phyloP scores from a whole-genome alignment of 495 filamentous ascomycete species.

The Aspergillus campestris region DNA sequence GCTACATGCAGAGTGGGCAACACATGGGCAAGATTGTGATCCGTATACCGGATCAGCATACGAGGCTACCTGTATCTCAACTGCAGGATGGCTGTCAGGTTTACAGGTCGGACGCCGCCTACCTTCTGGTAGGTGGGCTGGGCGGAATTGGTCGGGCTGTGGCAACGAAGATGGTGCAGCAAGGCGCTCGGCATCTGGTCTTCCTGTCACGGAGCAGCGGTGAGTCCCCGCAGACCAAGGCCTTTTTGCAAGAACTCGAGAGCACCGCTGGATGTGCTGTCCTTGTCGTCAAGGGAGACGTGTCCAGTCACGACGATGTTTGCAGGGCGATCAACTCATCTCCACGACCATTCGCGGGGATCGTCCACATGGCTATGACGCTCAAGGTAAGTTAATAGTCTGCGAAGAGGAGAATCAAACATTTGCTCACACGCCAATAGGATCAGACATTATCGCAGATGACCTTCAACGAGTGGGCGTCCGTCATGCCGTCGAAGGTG shows the following conservation, averaged over 20 bases:
- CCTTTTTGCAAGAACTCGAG: constrained; percentile 28
- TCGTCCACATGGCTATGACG: constrained; percentile 22
- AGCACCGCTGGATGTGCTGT: constrained; percentile 10
- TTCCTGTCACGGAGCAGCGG: constrained; percentile 24
- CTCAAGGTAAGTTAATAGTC: constrained; percentile 1
- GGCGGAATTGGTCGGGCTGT: constrained; percentile 51
- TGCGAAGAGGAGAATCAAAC: constrained; percentile 9
- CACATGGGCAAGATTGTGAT: constrained; percentile 22
- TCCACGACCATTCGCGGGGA: constrained; percentile 7
- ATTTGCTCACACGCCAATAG: no score
- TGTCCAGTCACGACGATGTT: constrained; percentile 1
- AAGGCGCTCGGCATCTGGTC: constrained; percentile 46
- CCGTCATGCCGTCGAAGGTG: constrained; percentile 28
- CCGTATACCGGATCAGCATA: constrained; percentile 5
- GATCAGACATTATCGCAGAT: no score
- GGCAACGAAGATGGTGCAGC: constrained; percentile 45
- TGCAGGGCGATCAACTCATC: not conserved
- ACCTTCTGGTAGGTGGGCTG: constrained; percentile 35
- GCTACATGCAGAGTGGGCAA: constrained; percentile 34
- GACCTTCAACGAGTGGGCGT: constrained; percentile 26
- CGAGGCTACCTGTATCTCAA: not conserved
- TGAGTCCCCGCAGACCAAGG: not conserved
- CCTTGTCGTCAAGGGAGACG: constrained; percentile 7
- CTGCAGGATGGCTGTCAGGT: not conserved
- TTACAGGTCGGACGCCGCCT: constrained; percentile 15